Evolutionary conservation across 106 monocot species (phyloP), one percentile per base, ranked within the genome.

Genomic region (Platanthera zijinensis): DNA sequence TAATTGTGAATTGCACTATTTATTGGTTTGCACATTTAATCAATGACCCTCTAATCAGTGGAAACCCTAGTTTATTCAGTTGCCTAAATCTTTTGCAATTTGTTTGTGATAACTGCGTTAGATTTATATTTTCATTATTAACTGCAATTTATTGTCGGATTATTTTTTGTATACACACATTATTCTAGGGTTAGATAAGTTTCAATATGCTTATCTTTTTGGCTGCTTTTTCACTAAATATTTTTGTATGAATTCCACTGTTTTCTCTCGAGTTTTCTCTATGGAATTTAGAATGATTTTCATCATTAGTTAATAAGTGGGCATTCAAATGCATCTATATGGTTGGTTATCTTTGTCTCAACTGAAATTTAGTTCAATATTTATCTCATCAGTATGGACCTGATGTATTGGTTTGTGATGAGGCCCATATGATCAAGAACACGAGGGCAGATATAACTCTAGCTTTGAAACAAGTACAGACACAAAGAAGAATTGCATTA

Each of bases 381-480:
- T 69, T 78, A 50, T 45, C 78, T 69, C 66, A 47, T 28, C 86
- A 94, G 97, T 71, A 80, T 85, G 93, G 83, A 69, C 87, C 97
- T 83, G 97, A 97, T 89, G 82, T 97, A 56, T 86, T 97, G 47
- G 82, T 97, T 22, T 97, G 97, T 78, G 97, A 97, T 88, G 97
- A 97, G 80, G 97, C 94, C 47, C 97, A 97, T 75, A 91, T 97
- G 89, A 97, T 97, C n/a, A 97, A 97, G 80, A 97, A 97, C 74
- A 87, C 82, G 77, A 89, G 80, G 77, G 97, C 97, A 78, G 97
- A 94, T 79, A 89, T 80, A 11, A 97, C 94, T 7, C 84, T 80
- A 52, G 97, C 94, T 78, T 77, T 97, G 74, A 97, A 94, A 75
- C 93, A 92, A 91, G 87, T 97, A 71, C 89, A 80, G 70, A 88